phyloP scores from a whole-genome alignment of 2,329 filamentous ascomycete genomes.

The Colletotrichum sidae region DNA sequence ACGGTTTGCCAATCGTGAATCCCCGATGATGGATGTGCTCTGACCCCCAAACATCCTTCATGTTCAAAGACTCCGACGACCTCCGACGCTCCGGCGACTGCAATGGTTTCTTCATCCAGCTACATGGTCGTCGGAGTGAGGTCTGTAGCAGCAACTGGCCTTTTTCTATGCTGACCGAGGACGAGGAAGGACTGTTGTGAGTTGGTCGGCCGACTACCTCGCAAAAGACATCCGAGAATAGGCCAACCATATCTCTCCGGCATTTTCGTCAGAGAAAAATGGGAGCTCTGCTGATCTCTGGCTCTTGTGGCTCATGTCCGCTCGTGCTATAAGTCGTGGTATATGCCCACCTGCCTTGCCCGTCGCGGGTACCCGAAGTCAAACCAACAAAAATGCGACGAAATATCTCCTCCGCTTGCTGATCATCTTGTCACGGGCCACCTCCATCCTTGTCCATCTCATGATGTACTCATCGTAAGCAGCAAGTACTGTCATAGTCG shows the following conservation, averaged over 20 bases:
- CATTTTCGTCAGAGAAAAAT: constrained; percentile 25
- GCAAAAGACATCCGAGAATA: no score
- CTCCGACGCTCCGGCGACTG: constrained; percentile 26
- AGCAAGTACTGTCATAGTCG: background rate
- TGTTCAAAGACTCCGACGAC: constrained; percentile 11
- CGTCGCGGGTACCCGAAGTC: constrained; percentile 18
- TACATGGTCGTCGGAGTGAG: background rate
- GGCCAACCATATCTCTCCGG: constrained; percentile 3
- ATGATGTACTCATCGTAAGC: background rate
- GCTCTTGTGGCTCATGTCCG: background rate
- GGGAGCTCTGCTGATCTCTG: constrained; percentile 24
- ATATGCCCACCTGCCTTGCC: constrained; percentile 24
- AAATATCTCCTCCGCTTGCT: constrained; percentile 16
- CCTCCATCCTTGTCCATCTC: constrained; percentile 4
- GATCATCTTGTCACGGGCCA: constrained; percentile 16
- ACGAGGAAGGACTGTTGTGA: no score
- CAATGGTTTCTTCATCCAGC: background rate
- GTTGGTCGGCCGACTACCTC: no score
- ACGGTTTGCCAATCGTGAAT: background rate
- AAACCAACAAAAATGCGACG: constrained; percentile 26
- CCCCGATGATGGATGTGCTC: background rate
- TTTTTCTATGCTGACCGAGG: no score
- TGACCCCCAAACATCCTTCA: background rate
- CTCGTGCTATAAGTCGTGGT: background rate
- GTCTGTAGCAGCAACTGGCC: no score